Evolutionary conservation across 2,329 filamentous ascomycete genomes (phyloP).

Genomic region (Neoscytalidium dimidiatum): DNA sequence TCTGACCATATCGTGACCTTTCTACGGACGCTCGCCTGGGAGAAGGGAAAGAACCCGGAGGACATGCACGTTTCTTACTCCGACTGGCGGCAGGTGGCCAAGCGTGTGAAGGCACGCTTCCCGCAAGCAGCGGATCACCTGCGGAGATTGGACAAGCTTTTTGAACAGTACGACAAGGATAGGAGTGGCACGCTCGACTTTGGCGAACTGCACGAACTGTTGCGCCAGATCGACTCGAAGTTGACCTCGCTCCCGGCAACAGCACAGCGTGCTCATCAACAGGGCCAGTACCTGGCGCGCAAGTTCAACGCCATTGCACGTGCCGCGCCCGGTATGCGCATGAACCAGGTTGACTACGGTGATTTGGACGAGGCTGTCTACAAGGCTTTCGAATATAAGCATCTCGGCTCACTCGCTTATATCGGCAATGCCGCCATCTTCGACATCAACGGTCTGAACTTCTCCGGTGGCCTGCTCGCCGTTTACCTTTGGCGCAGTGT

Average conservation of each 20-base stretch:
- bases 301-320: slow-evolving; percentile 93
- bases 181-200: slow-evolving; percentile 93
- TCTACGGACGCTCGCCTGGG: slow-evolving; percentile 85
- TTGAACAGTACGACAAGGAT: slow-evolving; percentile 89
- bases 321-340: slow-evolving; percentile 69
- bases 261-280: slow-evolving; percentile 93
- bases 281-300: slow-evolving; percentile 86
- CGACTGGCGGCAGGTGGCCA: slow-evolving; percentile 85
- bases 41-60: slow-evolving; percentile 86
- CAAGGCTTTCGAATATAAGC: slow-evolving; percentile 90
- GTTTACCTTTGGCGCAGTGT: slow-evolving; percentile 96
- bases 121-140: slow-evolving; percentile 88
- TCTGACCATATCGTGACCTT: slow-evolving; percentile 90
- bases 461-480: slow-evolving; percentile 83
- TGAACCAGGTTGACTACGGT: slow-evolving; percentile 83
- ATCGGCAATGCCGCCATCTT: slow-evolving; percentile 96
- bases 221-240: slow-evolving; percentile 91
- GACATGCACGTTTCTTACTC: slow-evolving; percentile 82
- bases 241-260: slow-evolving; percentile 93
- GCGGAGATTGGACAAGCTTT: slow-evolving; percentile 85
- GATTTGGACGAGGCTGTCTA: slow-evolving; percentile 91
- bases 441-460: slow-evolving; percentile 77
- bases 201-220: slow-evolving; percentile 82
- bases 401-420: slow-evolving; percentile 90
- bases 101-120: slow-evolving; percentile 82